A percentile compares a stretch with the other conserved stretches of the same genome.
These are phyloP conservation scores for Phytopythium chamaehyphon DNA, from an alignment of 352 stramenopile genomes.

Conservation along the genomic window DNA sequence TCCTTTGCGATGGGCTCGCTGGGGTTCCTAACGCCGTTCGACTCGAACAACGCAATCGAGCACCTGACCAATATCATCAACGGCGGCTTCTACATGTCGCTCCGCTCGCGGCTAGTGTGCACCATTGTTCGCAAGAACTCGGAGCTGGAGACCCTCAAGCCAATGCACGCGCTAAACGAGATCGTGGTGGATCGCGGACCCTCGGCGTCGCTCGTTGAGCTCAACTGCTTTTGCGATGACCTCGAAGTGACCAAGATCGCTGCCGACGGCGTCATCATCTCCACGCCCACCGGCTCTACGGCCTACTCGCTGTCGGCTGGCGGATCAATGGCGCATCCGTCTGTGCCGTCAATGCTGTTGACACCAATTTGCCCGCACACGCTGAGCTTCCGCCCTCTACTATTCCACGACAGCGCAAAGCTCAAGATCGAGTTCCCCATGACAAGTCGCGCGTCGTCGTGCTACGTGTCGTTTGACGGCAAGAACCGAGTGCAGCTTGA, in stretches of 20 bases:
- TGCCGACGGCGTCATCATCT: conserved; percentile 98
- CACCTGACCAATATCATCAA: conserved; percentile 73
- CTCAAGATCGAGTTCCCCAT: conserved; percentile 88
- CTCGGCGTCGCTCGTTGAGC: conserved; percentile 87
- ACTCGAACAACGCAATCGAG: conserved; percentile 59
- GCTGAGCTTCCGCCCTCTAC: conserved; percentile 89
- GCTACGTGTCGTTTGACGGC: conserved; percentile 91
- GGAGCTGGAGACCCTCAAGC: conserved; percentile 39
- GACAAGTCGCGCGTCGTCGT: conserved; percentile 60
- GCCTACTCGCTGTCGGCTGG: conserved; percentile 98
- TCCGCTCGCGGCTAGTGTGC: conserved; percentile 70
- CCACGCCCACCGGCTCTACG: conserved; percentile 96
- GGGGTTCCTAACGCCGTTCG: conserved; percentile 96
- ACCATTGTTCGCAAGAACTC: conserved; percentile 66
- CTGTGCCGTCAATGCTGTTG: conserved; percentile 96
- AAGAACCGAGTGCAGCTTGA: conserved; percentile 88
- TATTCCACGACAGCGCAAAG: conserved; percentile 90
- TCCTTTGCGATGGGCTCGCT: conserved; percentile 94
- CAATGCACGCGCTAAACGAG: conserved; percentile 97
- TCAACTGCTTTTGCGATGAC: conserved; percentile 97
- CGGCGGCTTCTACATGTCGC: conserved; percentile 80
- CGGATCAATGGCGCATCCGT: conserved; percentile 97
- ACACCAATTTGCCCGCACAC: conserved; percentile 99
- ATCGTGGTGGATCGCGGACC: conserved; percentile 96
- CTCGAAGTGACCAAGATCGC: conserved; percentile 94